Evolutionary conservation across 139 green algal species (phyloP).

Genomic region (Closterium sp.): DNA sequence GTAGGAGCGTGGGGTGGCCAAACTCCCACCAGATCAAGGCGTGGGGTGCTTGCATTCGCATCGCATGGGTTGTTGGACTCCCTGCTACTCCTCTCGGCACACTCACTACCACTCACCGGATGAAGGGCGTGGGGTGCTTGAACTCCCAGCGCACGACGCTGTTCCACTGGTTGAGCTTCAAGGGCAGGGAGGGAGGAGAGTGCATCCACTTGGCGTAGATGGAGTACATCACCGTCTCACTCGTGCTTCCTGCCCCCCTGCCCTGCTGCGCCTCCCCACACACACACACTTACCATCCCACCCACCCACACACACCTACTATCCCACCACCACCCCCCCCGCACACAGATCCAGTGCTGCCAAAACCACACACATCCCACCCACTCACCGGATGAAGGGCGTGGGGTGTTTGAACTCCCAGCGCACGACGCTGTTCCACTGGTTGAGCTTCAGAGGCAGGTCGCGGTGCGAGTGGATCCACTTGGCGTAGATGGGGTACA

Average conservation of each 20-base stretch:
- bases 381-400: conserved; percentile 87
- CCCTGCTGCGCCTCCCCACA: too few relatives aligned
- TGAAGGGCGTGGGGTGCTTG: conserved; percentile 99
- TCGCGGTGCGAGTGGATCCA: conserved; percentile 96
- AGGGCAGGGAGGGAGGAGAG: conserved; percentile 90
- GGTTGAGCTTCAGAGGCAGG: conserved; percentile 95
- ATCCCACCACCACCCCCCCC: too few relatives aligned
- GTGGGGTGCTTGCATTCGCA: neutral
- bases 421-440: conserved; percentile 97
- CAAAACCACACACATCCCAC: neutral
- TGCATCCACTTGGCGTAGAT: conserved; percentile 94
- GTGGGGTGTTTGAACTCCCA: conserved; percentile 99
- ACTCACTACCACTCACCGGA: conserved; percentile 61
- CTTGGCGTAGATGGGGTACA: conserved; percentile 95
- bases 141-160: conserved; percentile 99
- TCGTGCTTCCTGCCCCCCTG: too few relatives aligned
- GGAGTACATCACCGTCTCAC: too few relatives aligned
- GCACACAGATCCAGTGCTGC: too few relatives aligned
- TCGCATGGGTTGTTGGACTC: neutral
- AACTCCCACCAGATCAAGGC: neutral
- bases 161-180: conserved; percentile 95
- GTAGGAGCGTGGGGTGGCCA: too few relatives aligned
- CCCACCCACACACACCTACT: too few relatives aligned
- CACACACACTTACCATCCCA: too few relatives aligned
- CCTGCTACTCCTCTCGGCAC: neutral